These are phyloP conservation scores for Paramecium pentaurelia DNA, from an alignment of 73 alveolate species.

Conservation along the genomic window DNA sequence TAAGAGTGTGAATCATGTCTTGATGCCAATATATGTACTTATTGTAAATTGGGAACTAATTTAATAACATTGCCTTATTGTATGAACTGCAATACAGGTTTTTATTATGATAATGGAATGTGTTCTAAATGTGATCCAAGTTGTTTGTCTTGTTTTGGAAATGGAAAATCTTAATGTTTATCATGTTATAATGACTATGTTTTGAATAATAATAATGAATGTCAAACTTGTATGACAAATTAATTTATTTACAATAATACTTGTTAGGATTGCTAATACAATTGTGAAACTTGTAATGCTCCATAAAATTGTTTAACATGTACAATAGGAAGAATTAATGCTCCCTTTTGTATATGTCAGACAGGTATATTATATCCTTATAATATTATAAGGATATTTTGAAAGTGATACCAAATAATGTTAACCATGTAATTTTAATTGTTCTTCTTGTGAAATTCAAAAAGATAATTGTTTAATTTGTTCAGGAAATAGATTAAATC, in stretches of 20 bases:
- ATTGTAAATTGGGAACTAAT: not conserved
- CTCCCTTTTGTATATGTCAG: not conserved
- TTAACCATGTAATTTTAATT: not conserved
- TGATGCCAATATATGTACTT: not conserved
- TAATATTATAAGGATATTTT: not conserved
- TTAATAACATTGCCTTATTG: not conserved
- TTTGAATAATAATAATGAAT: not conserved
- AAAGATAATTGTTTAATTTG: not conserved
- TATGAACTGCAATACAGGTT: not conserved
- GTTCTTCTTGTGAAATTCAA: not conserved
- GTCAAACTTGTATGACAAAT: not conserved
- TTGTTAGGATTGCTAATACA: not conserved
- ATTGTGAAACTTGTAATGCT: not conserved
- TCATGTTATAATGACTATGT: not conserved
- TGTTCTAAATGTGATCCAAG: not conserved
- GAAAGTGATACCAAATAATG: not conserved
- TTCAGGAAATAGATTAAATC: not conserved
- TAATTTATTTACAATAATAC: not conserved
- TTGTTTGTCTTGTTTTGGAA: not conserved
- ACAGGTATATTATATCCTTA: not conserved
- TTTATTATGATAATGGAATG: not conserved
- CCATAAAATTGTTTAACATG: not conserved
- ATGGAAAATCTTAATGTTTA: not conserved
- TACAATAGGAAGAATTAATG: not conserved
- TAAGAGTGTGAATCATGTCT: not conserved